phyloP scores from a whole-genome alignment of 2,329 filamentous ascomycete species.

The Diaporthe amygdali region DNA sequence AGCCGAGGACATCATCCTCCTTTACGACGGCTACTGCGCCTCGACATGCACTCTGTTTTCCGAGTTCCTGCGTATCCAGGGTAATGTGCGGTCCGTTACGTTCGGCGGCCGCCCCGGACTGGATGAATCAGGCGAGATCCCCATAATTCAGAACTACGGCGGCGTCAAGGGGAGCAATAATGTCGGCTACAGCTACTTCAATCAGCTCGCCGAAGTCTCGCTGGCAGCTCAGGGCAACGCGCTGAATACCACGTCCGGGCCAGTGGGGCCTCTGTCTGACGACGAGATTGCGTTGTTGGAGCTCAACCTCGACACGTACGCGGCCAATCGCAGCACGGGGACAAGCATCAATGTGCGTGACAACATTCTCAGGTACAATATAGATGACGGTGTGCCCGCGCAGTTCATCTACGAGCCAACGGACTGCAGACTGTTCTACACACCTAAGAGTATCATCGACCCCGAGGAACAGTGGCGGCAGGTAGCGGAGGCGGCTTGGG shows the following conservation, averaged over 20 bases:
- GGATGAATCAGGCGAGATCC: neutral
- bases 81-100: conserved; percentile 55
- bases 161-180: conserved; percentile 53
- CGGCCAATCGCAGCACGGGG: conserved; percentile 35
- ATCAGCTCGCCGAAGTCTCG: conserved; percentile 28
- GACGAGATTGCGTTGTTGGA: conserved; percentile 25
- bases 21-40: conserved; percentile 62
- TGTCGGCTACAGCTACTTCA: conserved; percentile 33
- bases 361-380: conserved; percentile 41
- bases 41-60: conserved; percentile 62
- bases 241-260: neutral
- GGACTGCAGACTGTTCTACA: conserved; percentile 59
- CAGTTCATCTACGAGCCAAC: conserved; percentile 55
- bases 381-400: conserved; percentile 47
- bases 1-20: conserved; percentile 59
- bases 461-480: conserved; percentile 53
- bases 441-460: conserved; percentile 51
- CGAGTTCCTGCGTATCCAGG: conserved; percentile 56
- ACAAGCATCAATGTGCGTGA: conserved; percentile 44
- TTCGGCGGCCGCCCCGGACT: conserved; percentile 50
- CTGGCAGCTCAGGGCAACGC: conserved; percentile 3
- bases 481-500: conserved; percentile 44
- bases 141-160: conserved; percentile 55
- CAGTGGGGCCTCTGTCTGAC: neutral
- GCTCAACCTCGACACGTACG: conserved; percentile 33